phyloP scores from a whole-genome alignment of 371 early-diverging fungal genomes.

The Actinomortierella ambigua region DNA sequence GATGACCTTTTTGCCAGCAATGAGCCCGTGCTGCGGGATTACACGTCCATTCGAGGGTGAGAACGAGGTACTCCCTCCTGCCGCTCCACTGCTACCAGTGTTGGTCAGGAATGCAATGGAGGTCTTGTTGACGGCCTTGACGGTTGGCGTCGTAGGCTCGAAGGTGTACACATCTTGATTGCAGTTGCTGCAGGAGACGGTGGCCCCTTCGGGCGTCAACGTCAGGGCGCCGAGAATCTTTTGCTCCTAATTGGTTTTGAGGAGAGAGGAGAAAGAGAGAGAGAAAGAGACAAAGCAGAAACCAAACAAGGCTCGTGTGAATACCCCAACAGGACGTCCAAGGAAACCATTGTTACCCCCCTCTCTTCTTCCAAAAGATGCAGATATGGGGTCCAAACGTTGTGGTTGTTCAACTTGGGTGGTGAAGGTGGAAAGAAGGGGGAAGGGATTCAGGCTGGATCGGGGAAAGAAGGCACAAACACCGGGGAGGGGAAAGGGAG shows the following conservation, averaged over 20 bases:
- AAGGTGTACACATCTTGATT: conserved; percentile 36
- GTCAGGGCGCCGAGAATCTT: conserved; percentile 40
- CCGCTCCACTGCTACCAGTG: no score
- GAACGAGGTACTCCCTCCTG: conserved; percentile 17
- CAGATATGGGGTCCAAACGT: no score
- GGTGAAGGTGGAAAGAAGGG: no score
- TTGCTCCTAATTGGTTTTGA: conserved; percentile 24
- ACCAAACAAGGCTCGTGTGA: not conserved
- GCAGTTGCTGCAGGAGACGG: conserved; percentile 29
- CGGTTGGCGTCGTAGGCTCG: conserved; percentile 17
- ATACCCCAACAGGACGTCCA: not conserved
- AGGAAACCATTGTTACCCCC: no score
- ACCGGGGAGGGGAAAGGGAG: no score
- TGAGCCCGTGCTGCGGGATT: conserved; percentile 13
- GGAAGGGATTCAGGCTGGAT: no score
- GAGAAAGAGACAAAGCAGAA: not conserved
- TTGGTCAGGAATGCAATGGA: conserved; percentile 29
- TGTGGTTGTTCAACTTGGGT: no score
- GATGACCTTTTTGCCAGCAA: conserved; percentile 15
- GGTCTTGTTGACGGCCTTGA: conserved; percentile 27
- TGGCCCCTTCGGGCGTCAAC: conserved; percentile 23
- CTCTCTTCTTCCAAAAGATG: not conserved
- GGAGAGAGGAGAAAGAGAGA: no score
- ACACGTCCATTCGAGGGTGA: conserved; percentile 32
- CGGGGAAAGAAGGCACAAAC: no score